These are phyloP conservation scores for Tetrastigma voinierianum DNA, from an alignment of 164 flowering plant genomes.

Conservation along the genomic window DNA sequence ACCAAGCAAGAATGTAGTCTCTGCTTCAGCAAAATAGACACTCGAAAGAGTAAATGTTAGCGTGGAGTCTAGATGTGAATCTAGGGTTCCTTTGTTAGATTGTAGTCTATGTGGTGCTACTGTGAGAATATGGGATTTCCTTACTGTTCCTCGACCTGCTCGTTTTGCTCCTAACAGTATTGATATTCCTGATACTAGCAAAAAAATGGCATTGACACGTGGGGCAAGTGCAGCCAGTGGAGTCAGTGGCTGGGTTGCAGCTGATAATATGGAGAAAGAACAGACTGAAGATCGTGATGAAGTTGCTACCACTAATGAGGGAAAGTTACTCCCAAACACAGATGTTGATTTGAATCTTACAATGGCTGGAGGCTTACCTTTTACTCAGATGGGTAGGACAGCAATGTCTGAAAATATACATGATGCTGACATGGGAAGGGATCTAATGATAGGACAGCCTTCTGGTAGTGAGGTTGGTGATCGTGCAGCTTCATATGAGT, in stretches of 20 bases:
- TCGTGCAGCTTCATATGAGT: slow-evolving; percentile 96
- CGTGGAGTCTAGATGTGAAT: slow-evolving; percentile 59
- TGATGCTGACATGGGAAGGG: slow-evolving; percentile 57
- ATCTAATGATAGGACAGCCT: slow-evolving; percentile 82
- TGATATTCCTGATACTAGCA: slow-evolving; percentile 72
- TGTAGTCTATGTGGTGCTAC: slow-evolving; percentile 98
- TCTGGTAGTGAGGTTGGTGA: slow-evolving; percentile 96
- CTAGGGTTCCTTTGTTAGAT: slow-evolving; percentile 83
- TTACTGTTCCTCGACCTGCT: slow-evolving; percentile 75
- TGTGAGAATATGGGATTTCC: slow-evolving; percentile 82
- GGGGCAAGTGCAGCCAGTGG: slow-evolving; percentile 98
- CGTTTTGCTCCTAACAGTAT: slow-evolving; percentile 55
- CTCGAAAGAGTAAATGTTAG: slow-evolving; percentile 49
- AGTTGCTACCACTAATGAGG: slow-evolving; percentile 65
- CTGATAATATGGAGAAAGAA: slow-evolving; percentile 74
- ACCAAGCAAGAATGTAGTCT: slow-evolving; percentile 53
- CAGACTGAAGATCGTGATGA: slow-evolving; percentile 81
- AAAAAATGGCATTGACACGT: slow-evolving; percentile 77
- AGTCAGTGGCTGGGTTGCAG: slow-evolving; percentile 83
- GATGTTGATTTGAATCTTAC: slow-evolving; percentile 78
- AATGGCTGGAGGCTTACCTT: slow-evolving; percentile 58
- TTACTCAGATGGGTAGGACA: slow-evolving; percentile 35
- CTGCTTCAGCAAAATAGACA: slow-evolving; percentile 59
- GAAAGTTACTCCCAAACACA: slow-evolving; percentile 36
- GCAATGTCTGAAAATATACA: slow-evolving; percentile 34